A percentile compares a stretch with the other conserved stretches of the same genome.
Evolutionary conservation across 2,329 filamentous ascomycete species (phyloP).

Genomic region (Bretziella fagacearum): DNA sequence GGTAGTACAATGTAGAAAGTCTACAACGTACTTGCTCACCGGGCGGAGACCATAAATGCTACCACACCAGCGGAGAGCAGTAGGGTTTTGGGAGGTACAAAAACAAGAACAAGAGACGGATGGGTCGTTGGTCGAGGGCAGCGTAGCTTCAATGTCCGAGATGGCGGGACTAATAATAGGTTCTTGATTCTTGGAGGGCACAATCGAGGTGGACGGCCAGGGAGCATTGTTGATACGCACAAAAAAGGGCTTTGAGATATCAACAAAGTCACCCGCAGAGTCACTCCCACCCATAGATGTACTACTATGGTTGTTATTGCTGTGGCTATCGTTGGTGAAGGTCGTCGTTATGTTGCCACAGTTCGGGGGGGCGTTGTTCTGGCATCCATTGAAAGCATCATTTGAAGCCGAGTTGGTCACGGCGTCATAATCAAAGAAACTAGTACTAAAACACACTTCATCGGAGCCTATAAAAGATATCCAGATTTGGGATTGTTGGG

Average conservation of each 20-base stretch:
- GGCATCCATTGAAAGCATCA: neutral
- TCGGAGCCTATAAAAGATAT: conserved; percentile 65
- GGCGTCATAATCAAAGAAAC: conserved; percentile 37
- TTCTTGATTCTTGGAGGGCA: conserved; percentile 25
- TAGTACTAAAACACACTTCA: conserved; percentile 61
- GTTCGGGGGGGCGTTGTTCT: conserved; percentile 21
- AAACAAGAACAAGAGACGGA: conserved; percentile 1
- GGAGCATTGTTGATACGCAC: conserved; percentile 62
- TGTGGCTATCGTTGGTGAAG: conserved; percentile 12
- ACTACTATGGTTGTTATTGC: conserved; percentile 3
- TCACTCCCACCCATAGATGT: neutral
- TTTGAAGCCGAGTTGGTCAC: conserved; percentile 16
- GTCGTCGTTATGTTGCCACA: conserved; percentile 21
- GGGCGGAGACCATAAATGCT: conserved; percentile 54
- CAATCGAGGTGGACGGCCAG: conserved; percentile 64
- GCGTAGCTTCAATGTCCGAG: conserved; percentile 4
- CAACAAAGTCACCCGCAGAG: conserved; percentile 32
- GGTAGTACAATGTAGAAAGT: conserved; percentile 54
- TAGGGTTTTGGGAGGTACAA: neutral
- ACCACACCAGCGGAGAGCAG: conserved; percentile 48
- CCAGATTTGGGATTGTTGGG: conserved; percentile 58
- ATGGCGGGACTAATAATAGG: conserved; percentile 1
- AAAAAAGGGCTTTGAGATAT: conserved; percentile 58
- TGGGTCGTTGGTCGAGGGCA: conserved; percentile 18
- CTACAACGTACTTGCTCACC: conserved; percentile 59